Base-by-base conservation (phyloP, 2,329 filamentous ascomycete species). In the Incumbomyces delicatus region DNA sequence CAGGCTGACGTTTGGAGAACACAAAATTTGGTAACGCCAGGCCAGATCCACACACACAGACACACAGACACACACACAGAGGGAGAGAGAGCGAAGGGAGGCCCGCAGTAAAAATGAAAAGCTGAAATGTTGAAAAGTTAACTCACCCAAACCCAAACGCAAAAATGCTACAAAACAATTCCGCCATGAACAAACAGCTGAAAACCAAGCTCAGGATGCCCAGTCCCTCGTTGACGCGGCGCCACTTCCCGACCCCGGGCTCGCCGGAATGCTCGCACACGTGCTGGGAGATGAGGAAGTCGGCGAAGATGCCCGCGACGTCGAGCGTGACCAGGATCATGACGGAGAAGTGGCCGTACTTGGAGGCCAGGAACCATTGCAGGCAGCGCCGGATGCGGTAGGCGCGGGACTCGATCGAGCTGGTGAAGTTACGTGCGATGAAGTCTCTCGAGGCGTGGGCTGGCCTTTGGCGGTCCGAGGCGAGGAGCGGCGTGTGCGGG, bases 101-200 rank as follows among this genome's bases (percentile, higher is more conserved):
- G 8, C n/a, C n/a, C n/a, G n/a, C n/a, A n/a, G n/a, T n/a, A n/a
- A n/a, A n/a, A n/a, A n/a, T n/a, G n/a, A n/a, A n/a, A n/a, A n/a
- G 31, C 16, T 13, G 8, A 27, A 13, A 37, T 4, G 12, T 10
- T 31, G 10, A 8, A 27, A 27, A 27, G n/a, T 30, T 5, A 27
- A 45, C 72, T 59, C 64, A 83, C 78, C 64, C 55, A 29, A 68
- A 62, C 1, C 81, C 80, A 66, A 81, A 83, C 2, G 77, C 77
- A 67, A 78, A 77, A 2, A 83, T 61, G 27, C 72, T 75, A 2
- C 74, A 63, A 8, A 73, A 46, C 60, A 85, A 62, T 63, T 86
- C 83, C 1, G 72, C 55, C 67, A 85, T 70, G 59, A 86, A 86
- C 22, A 84, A 57, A 53, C 71, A 76, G 46, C 77, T 81, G 58